Evolutionary conservation across 106 monocot genomes (phyloP), one percentile per base, ranked within the genome.

Genomic region (Ottelia alismoides): DNA sequence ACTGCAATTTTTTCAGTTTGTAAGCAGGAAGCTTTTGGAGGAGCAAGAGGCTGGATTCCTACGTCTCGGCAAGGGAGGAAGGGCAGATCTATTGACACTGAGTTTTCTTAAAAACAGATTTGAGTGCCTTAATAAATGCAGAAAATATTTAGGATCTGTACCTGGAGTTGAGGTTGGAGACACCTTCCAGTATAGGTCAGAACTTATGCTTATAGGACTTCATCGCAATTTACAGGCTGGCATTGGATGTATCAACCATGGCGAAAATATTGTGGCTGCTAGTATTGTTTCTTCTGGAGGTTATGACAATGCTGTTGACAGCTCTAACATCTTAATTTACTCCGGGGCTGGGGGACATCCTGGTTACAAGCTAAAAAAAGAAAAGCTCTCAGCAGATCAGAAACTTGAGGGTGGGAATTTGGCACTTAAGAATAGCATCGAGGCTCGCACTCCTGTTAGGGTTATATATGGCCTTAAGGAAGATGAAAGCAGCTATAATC

Each of bases 361-460:
- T 23, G 12, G 2, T 16, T 28, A 6, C 17, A 12, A 28, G 27
- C 12, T 9, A 9, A 27, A 9, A 12, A 7, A 23, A 12, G 23
- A 28, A 11, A 3, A 12, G 12, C 1, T 1, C 25, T 28, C 25
- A 1, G 25, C 5, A 26, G 53, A 54, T 29, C 53, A 54, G 53
- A 54, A 12, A 12, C 53, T 54, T 23, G 53, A 5, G 25, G 7
- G 53, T 9, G 27, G 53, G 3, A 54, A 54, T 26, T 28, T 54
- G 27, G 53, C 53, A 12, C 19, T 54, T 2, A 54, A 28, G 28
- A 54, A 54, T 28, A 28, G 53, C 28, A 54, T 54, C 10, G 28
- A 28, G 17, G 18, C 53, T 1, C 6, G 18, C 14, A 54, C 26
- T 3, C 53, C 53, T 2, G 53, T 54, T 7, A 25, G 53, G 2